phyloP scores from a whole-genome alignment of 352 stramenopile genomes.

The Phytophthora uliginosa region DNA sequence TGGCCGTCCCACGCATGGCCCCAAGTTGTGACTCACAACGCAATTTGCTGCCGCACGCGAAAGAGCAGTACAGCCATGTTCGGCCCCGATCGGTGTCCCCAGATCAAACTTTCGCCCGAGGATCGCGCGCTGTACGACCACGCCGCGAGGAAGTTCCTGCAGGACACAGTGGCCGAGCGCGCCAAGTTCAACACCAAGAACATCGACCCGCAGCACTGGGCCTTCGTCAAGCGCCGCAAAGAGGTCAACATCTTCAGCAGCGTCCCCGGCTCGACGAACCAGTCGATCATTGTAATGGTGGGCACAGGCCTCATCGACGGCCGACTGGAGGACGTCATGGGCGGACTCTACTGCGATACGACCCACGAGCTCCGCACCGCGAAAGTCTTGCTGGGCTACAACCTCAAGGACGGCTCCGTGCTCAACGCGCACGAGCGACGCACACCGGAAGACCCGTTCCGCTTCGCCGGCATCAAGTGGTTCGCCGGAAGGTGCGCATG shows the following conservation, averaged over 20 bases:
- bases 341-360: constrained; percentile 53
- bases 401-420: constrained; percentile 42
- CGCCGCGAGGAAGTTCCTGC: constrained; percentile 32
- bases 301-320: constrained; percentile 40
- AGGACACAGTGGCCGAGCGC: constrained; percentile 35
- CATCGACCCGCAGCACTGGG: constrained; percentile 43
- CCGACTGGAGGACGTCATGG: constrained; percentile 50
- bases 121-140: constrained; percentile 40
- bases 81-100: constrained; percentile 31
- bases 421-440: constrained; percentile 44
- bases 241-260: constrained; percentile 50
- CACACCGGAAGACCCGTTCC: constrained; percentile 42
- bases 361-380: constrained; percentile 48
- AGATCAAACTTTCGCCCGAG: constrained; percentile 34
- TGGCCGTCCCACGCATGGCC: constrained; percentile 4
- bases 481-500: constrained; percentile 39
- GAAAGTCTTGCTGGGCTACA: constrained; percentile 48
- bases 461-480: constrained; percentile 66
- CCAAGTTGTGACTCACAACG: constrained; percentile 16
- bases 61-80: constrained; percentile 13
- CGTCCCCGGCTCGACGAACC: constrained; percentile 34
- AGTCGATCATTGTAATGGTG: constrained; percentile 42
- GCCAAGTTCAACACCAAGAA: constrained; percentile 39
- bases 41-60: constrained; percentile 16
- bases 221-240: constrained; percentile 37